Conservation (phyloP, 1,139 yeast genomes). For the Geotrichum restrictum region DNA sequence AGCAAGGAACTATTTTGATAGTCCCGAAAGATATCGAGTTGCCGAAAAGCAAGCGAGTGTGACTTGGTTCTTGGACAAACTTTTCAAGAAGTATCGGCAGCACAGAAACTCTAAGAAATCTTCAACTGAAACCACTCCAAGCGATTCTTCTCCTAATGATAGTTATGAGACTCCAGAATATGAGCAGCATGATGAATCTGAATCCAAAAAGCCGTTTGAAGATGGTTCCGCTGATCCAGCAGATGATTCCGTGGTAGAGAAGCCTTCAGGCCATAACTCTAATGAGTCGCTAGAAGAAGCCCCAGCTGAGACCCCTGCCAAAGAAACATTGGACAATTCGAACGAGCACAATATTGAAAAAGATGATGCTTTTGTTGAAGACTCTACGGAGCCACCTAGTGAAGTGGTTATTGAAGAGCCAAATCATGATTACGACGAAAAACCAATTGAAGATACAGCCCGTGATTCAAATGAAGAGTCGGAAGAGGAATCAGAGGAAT, state of each 20-base stretch:
- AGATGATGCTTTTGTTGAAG: not conserved
- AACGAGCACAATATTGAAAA: not conserved
- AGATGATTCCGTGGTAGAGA: not conserved
- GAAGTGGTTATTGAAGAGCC: too few species aligned
- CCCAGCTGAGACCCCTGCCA: slow-evolving; percentile 10
- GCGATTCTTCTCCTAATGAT: not conserved
- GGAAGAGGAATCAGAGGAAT: not conserved
- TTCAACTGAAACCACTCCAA: not conserved
- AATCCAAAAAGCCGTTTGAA: not conserved
- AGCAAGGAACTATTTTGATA: slow-evolving; percentile 14
- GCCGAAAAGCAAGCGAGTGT: slow-evolving; percentile 11
- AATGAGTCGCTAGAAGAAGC: slow-evolving; percentile 1
- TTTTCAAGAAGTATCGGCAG: slow-evolving; percentile 6
- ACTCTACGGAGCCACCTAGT: too few species aligned
- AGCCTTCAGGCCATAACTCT: not conserved
- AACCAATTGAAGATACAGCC: not conserved
- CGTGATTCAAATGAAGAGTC: not conserved
- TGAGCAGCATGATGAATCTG: not conserved
- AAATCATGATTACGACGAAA: not conserved
- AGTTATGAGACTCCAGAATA: not conserved
- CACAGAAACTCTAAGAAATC: not conserved
- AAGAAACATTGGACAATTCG: not conserved
- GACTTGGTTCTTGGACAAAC: slow-evolving; percentile 13
- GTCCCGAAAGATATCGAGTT: slow-evolving; percentile 16
- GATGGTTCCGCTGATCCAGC: not conserved